Base-by-base conservation (phyloP, 148 eudicot genomes). In the Drosera capensis region DNA sequence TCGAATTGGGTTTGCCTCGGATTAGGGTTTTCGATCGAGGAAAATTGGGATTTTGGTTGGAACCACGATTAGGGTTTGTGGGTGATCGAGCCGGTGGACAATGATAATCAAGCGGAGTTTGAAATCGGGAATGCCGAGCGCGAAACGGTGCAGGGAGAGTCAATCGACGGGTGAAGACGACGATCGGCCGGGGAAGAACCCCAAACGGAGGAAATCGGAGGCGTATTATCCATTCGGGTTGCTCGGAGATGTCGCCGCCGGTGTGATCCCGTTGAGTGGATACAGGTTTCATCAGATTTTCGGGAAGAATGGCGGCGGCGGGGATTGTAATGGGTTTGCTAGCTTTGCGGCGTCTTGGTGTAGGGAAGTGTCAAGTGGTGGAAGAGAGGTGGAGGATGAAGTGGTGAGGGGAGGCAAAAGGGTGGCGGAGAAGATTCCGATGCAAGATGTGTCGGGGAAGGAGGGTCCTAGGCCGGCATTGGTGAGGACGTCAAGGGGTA, bases 51-150 rank as follows among this genome's bases (percentile, higher is more conserved):
- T 47, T 40, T 52, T 18, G 26, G 18, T 20, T 0, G 20, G 6
- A 34, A 42, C 34, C n/a, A n/a, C n/a, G n/a, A n/a, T 52, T 52
- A 64, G 68, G 63, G 68, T 51, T 57, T 45, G 36, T 1, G 6
- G 43, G 22, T 16, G 43, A 1, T 15, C 19, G 43, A 40, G 20
- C 12, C 3, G 43, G 22, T 0, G 3, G 6, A 38, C 38, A 47
- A 92, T 92, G 99, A 92, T 92, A 49, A 86, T 92, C 49, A 92
- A 92, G 74, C 66, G 80, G 45, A 77, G 65, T 58, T 72, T 85
- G 67, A 92, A 92, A 78, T 63, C 86, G 55, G 73, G 66, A 92
- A 92, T 88, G 94, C 92, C 92, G 62, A 58, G 64, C 52, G 43
- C 79, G 54, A 81, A 85, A 64, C 80, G 99, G 66, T 78, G 94